Base-by-base conservation (phyloP, 805 yeast species). In the Suhomyces tanzawaensis region DNA sequence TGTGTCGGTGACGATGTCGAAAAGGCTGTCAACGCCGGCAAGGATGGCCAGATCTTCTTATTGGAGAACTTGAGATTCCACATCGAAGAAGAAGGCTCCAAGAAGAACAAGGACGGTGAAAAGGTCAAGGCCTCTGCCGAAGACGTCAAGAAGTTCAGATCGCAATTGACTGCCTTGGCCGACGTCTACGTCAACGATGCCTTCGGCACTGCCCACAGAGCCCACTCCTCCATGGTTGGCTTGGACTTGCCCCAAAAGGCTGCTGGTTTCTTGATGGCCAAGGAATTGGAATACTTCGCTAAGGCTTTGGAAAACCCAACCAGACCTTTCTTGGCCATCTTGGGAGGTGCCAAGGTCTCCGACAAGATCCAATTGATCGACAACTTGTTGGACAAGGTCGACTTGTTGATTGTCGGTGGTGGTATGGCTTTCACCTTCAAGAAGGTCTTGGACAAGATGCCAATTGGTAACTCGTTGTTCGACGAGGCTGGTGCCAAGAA, bases 371-470 rank as follows among this genome's bases (percentile, higher is more conserved):
- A 88, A 77, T 82, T 93, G 72, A 93, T 93, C 62, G 98, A 93
- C 76, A 93, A 90, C 82, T 76, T 81, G 71, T 79, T 91, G 61
- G 93, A 91, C 78, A 93, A 93, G 81, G 98, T 93, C 60, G 85
- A 93, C 72, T 71, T 82, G 49, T 77, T 93, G 66, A 88, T 93
- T 72, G 82, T 93, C 60, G 98, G 99, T 67, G 99, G 99, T 76
- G 99, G 99, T 75, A 93, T 93, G 99, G 93, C 99, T 46, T 93
- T 91, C 85, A 93, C 99, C 58, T 93, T 93, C 82, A 88, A 86
- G 81, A 93, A 93, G 80, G 85, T 91, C 38, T 62, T 88, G 48
- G 85, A 88, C 70, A 76, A 78, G 65, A 80, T 88, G 72, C 69
- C 81, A 49, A 93, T 93, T 55, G 99, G 99, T 69, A 74, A 82